These are phyloP conservation scores for Fusarium secorum DNA, from an alignment of 2,329 filamentous ascomycete genomes.

Conservation along the genomic window DNA sequence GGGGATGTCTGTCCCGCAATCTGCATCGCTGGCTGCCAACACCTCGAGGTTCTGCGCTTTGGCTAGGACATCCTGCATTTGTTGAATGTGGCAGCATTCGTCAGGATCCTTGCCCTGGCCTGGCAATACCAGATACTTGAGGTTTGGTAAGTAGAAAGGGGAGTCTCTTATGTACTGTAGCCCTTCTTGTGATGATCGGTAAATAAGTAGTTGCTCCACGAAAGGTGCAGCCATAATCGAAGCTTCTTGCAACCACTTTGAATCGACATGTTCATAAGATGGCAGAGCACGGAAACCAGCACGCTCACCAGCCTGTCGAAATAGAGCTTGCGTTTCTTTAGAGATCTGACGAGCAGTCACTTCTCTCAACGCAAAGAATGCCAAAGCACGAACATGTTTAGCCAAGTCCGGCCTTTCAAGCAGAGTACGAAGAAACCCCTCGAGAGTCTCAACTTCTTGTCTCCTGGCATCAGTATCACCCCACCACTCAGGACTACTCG, in stretches of 20 bases:
- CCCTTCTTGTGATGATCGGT: conserved; percentile 40
- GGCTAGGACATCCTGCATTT: conserved; percentile 40
- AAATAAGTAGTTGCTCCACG: conserved; percentile 40
- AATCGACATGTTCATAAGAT: conserved; percentile 37
- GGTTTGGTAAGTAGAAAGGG: conserved; percentile 39
- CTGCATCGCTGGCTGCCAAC: conserved; percentile 38
- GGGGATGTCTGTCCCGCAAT: conserved; percentile 39
- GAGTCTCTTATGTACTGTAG: conserved; percentile 40
- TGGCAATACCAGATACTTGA: conserved; percentile 40
- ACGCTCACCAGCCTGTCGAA: conserved; percentile 39
- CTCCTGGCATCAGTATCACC: conserved; percentile 9
- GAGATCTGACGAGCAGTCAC: conserved; percentile 19
- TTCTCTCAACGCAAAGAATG: conserved; percentile 37
- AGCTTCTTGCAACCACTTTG: conserved; percentile 42
- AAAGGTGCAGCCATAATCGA: conserved; percentile 42
- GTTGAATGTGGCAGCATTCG: conserved; percentile 42
- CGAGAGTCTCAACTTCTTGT: conserved; percentile 32
- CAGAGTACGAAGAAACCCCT: conserved; percentile 37
- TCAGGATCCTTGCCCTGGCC: conserved; percentile 37
- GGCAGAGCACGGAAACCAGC: conserved; percentile 38
- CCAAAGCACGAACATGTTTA: conserved; percentile 35
- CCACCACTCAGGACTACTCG: conserved; percentile 22
- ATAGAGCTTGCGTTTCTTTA: conserved; percentile 34
- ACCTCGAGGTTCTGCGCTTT: conserved; percentile 41
- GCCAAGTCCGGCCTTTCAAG: conserved; percentile 39